Evolutionary conservation across 192 early-diverging fungal species (phyloP), one percentile per base, ranked within the genome.

Genomic region (Coemansia sp.): DNA sequence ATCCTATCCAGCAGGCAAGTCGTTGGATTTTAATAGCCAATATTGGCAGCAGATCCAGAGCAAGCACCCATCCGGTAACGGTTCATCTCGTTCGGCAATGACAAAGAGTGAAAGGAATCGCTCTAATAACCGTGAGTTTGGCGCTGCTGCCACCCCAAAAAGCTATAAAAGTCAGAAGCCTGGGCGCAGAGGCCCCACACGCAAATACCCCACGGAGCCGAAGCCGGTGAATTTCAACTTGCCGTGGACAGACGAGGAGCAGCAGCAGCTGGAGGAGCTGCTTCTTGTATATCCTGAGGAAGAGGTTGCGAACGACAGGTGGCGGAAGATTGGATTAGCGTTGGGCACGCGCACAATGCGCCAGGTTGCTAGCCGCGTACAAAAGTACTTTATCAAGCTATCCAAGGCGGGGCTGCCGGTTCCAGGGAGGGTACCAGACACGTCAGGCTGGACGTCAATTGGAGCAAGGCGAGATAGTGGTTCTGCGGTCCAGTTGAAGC

Each of bases 381-480:
- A 91, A 79, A 91, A 91, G 65, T 89, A 91, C 67, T 89, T 89
- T 73, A 88, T 88, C 75, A 91, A 91, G 68, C 62, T 91, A 41
- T 83, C 82, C n/a, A 89, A 88, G 48, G 75, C 81, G 27, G 89
- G 89, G 6, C 60, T 91, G 47, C 87, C 87, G 23, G 85, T 89
- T 20, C 88, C 89, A 23, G 89, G 88, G 25, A 56, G 84, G 6
- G 84, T 81, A 33, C 85, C 84, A 22, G 83, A 85, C 60, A 83
- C 86, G 6, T 62, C 70, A 55, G 61, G 61, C 54, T 72, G 70
- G 70, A 50, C 59, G 45, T 55, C 68, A 25, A 30, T 59, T 65
- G 56, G 67, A 25, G 31, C 58, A 45, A 28, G 40, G 27, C 57
- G n/a, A 20, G 47, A 50, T 15, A 9, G 9, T 50, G 37, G 53